phyloP scores from a whole-genome alignment of 495 filamentous ascomycete species.

The Hypoxylon lenormandii region DNA sequence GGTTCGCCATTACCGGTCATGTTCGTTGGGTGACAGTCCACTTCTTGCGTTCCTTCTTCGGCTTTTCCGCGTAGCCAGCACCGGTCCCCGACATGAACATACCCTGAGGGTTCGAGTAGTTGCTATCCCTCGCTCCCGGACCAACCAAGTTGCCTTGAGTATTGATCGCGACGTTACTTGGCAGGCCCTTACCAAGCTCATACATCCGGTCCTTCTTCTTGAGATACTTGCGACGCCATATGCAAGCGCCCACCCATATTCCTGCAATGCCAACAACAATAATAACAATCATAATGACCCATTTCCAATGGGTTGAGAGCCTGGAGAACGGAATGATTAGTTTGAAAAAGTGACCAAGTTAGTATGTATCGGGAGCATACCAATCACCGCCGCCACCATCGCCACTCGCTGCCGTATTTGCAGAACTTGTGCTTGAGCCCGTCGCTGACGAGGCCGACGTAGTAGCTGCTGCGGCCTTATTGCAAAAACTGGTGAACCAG shows the following conservation, averaged over 20 bases:
- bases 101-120: slow-evolving; percentile 38
- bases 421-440: slow-evolving; percentile 36
- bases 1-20: slow-evolving; percentile 31
- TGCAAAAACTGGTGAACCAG: slow-evolving; percentile 65
- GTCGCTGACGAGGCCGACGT: slow-evolving; percentile 41
- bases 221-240: slow-evolving; percentile 65
- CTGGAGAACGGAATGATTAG: slow-evolving; percentile 47
- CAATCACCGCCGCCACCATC: slow-evolving; percentile 44
- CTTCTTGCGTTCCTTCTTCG: slow-evolving; percentile 57
- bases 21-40: slow-evolving; percentile 55
- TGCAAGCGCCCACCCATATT: slow-evolving; percentile 66
- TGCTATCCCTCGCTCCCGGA: slow-evolving; percentile 46
- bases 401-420: slow-evolving; percentile 25
- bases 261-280: slow-evolving; percentile 64
- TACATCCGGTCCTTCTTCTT: slow-evolving; percentile 64
- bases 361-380: slow-evolving; percentile 27
- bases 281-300: slow-evolving; percentile 68
- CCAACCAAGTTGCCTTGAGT: slow-evolving; percentile 52
- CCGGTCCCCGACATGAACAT: slow-evolving; percentile 50
- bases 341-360: not conserved
- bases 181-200: slow-evolving; percentile 58
- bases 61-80: slow-evolving; percentile 41
- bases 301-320: slow-evolving; percentile 65
- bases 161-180: slow-evolving; percentile 48
- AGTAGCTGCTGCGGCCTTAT: slow-evolving; percentile 40